Base-by-base conservation (phyloP, 768 basidiomycete genomes). In the button mushroom (Agaricus bisporus) region DNA sequence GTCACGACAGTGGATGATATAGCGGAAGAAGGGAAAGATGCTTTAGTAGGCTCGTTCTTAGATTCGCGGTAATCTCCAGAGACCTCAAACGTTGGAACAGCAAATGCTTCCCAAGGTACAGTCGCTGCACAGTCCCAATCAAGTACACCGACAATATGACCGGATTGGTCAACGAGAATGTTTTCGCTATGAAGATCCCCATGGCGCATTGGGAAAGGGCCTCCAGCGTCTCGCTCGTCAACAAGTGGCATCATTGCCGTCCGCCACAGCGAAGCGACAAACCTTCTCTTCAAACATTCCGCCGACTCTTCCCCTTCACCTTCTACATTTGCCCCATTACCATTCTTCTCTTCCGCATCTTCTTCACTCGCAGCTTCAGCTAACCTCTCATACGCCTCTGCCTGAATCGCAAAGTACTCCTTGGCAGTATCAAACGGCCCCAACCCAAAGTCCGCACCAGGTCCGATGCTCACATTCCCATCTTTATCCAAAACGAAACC, bases 71-170 rank as follows among this genome's bases (percentile, higher is more conserved):
- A 70, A 47, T 73, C 68, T 2, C 71, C 73, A 2, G 70, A 71
- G 4, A 74, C 71, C 51, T 74, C 73, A 45, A 71, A 74, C 2
- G 70, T 73, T 10, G 71, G 70, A 8, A 72, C 71, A 10, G 71
- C 73, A 44, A 72, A 72, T 11, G 70, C 70, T 54, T 74, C 73
- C 73, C 73, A 74, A 10, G 73, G 73, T 11, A 74, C 73, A 2
- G 73, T 73, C 14, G 70, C 70, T 0, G 72, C 71, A 59, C 72
- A 72, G 47, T 73, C 72, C 72, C 72, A 73, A 51, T 73, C 72
- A 26, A 73, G 61, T 3, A 73, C 70, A 4, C 72, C 72, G 9
- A 72, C 65, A 45, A 73, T 72, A 57, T 73, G 70, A 8, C 72
- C 72, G 1, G 65, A 67, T 43, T 60, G 48, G 56, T 73, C 72